Conservation (phyloP, 2,329 filamentous ascomycete genomes). For the Coleophoma eucalyptorum region DNA sequence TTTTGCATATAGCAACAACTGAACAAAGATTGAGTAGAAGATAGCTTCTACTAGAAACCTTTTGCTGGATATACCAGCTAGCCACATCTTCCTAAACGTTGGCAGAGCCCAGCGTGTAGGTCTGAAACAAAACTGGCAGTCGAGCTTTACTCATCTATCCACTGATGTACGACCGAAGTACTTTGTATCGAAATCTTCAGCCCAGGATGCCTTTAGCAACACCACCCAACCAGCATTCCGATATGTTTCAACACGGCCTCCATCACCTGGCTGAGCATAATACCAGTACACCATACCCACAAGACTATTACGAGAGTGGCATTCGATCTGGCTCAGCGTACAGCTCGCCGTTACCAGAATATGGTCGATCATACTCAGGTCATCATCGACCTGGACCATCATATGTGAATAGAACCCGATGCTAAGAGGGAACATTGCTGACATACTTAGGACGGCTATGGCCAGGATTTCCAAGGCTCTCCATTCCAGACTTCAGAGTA, state of each 20-base stretch:
- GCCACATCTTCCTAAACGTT: too few species aligned
- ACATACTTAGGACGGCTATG: slow-evolving; percentile 15
- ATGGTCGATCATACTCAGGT: slow-evolving; percentile 20
- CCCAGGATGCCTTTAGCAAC: slow-evolving; percentile 19
- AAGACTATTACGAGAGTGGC: slow-evolving; percentile 20
- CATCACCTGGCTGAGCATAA: slow-evolving; percentile 42
- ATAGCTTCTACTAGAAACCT: too few species aligned
- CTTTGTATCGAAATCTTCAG: too few species aligned
- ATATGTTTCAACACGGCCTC: slow-evolving; percentile 36
- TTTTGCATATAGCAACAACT: too few species aligned
- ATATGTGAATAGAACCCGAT: slow-evolving; percentile 18
- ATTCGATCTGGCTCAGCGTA: slow-evolving; percentile 21
- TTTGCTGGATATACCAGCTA: too few species aligned
- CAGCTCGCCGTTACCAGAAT: slow-evolving; percentile 19
- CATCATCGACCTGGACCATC: slow-evolving; percentile 13
- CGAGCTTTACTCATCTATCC: too few species aligned
- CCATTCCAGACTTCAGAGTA: slow-evolving; percentile 33
- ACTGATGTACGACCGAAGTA: too few species aligned
- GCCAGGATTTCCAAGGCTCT: slow-evolving; percentile 10
- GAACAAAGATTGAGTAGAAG: too few species aligned
- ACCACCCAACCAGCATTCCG: slow-evolving; percentile 38
- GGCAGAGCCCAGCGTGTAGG: too few species aligned
- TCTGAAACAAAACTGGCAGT: too few species aligned
- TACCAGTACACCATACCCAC: slow-evolving; percentile 23
- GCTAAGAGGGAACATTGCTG: slow-evolving; percentile 8